Evolutionary conservation across 192 early-diverging fungal genomes (phyloP).

Genomic region (Neocallimastix lanati): DNA sequence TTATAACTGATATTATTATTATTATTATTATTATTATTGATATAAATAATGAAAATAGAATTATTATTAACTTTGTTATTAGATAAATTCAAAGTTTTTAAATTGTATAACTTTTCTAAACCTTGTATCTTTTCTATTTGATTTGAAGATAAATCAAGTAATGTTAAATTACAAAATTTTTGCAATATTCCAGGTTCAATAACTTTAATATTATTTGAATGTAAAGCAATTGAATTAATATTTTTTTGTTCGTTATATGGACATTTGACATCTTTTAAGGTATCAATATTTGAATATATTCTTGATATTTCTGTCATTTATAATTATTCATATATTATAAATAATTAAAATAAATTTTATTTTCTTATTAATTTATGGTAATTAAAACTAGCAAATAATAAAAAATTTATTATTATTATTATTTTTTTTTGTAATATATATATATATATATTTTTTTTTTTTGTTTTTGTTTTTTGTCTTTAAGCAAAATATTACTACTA

Average conservation of each 20-base stretch:
- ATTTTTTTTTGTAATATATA: too few species aligned
- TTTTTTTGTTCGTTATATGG: background rate
- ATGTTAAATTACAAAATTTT: background rate
- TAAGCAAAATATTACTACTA: too few species aligned
- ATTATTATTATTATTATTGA: too few species aligned
- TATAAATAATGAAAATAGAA: too few species aligned
- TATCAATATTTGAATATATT: background rate
- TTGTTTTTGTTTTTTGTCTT: too few species aligned
- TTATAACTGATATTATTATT: too few species aligned
- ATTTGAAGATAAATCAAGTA: background rate
- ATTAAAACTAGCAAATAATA: too few species aligned
- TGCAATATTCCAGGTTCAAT: background rate
- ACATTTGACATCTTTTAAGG: background rate
- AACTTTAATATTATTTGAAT: background rate
- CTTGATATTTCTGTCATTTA: background rate
- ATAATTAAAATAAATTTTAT: too few species aligned
- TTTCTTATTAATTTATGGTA: too few species aligned
- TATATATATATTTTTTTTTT: too few species aligned
- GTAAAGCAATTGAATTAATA: background rate
- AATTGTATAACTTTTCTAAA: background rate
- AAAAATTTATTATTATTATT: too few species aligned
- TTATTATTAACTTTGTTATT: background rate
- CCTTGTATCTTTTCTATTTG: background rate
- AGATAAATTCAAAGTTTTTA: background rate
- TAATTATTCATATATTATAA: background rate